Evolutionary conservation across 805 yeast genomes (phyloP), one percentile per base, ranked within the genome.

Genomic region (Lachancea nothofagi): DNA sequence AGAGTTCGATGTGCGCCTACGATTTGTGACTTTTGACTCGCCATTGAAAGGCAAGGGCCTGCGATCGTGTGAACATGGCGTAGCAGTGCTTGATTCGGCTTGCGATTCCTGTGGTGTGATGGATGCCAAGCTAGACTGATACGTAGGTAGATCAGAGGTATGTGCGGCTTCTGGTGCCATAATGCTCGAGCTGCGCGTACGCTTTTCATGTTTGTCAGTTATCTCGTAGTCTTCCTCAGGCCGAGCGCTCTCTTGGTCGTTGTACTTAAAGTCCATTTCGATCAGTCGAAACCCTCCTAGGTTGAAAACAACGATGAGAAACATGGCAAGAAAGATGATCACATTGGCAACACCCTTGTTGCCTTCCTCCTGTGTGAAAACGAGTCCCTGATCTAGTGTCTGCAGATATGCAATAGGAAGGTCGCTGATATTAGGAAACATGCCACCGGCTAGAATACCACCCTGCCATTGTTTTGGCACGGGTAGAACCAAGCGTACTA

Each of bases 271-370:
- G 59, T 88, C 97, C 62, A 72, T 67, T 41, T 77, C 83, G 18
- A 87, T 70, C 40, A 88, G 62, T 47, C 77, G 69, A 51, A 78
- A 81, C 1, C 85, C 78, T 7, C 96, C 96, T 27, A 82, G 57
- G 51, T 84, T 82, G 64, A 88, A 88, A 13, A 85, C 75, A 54
- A 72, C 65, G 29, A 80, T 59, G 41, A 77, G 64, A 61, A 83
- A 85, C 24, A 81, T 70, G 3, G 86, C 81, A 32, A 81, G 67
- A 50, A 82, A 83, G 24, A 88, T 80, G 52, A 88, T 81, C 15
- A 84, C 81, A 60, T 83, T 85, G 1, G 96, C 93, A 19, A 83
- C 81, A 19, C 96, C 97, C 49, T 74, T 72, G 39, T 76, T 70
- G 26, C 85, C 86, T 45, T 83, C 78, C 3, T 61, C 72, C 12